Conservation (phyloP, 352 stramenopile genomes). For the Blastocystis sp. region DNA sequence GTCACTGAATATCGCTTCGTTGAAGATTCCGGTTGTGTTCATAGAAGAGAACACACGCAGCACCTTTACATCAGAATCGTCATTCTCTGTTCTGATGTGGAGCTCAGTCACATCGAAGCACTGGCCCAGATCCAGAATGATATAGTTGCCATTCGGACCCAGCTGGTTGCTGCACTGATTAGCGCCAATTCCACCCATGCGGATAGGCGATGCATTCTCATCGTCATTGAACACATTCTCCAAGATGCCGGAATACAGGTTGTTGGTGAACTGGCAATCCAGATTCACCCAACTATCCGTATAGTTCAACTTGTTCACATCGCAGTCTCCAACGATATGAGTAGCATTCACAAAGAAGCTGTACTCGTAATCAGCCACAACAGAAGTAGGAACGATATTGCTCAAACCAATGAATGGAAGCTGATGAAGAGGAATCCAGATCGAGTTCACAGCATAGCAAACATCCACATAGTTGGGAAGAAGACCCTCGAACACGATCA, state of each 20-base stretch:
- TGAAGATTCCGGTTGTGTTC: conserved; percentile 9
- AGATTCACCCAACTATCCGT: not conserved
- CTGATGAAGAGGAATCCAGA: not conserved
- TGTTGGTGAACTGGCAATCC: conserved; percentile 40
- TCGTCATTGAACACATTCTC: not conserved
- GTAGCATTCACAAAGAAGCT: conserved; percentile 56
- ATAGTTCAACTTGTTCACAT: not conserved
- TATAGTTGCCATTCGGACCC: conserved; percentile 58
- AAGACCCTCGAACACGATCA: not conserved
- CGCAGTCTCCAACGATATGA: not conserved
- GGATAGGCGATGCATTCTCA: not conserved
- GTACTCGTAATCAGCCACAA: conserved; percentile 42
- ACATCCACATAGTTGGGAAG: not conserved
- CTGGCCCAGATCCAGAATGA: conserved; percentile 35
- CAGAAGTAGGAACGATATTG: conserved; percentile 40
- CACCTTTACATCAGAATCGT: not conserved
- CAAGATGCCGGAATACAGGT: conserved; percentile 24
- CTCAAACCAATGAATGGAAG: conserved; percentile 36
- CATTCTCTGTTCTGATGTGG: not conserved
- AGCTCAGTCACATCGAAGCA: conserved; percentile 25
- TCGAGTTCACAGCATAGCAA: conserved; percentile 50
- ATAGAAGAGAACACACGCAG: conserved; percentile 7
- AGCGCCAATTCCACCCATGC: not conserved
- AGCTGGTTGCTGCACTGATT: conserved; percentile 23
- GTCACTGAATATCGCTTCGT: not conserved